Percentiles rank a stretch among this genome's conserved stretches.
These are phyloP conservation scores for Shiraia bambusicola DNA, from an alignment of 2,329 filamentous ascomycete species.

Conservation along the genomic window DNA sequence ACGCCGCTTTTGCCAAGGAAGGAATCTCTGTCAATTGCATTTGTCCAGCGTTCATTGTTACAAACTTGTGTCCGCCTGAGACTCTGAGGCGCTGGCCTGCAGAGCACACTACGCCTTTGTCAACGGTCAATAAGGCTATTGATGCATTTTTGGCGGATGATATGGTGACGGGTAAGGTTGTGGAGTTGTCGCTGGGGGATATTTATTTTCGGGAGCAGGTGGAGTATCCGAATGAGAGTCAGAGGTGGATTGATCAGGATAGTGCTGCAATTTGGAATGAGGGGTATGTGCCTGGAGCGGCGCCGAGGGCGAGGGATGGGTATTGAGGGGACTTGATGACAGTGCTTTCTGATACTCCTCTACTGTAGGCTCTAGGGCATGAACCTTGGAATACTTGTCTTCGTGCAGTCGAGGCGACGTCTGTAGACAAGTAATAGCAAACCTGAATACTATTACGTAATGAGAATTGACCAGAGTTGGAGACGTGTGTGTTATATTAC, in stretches of 20 bases:
- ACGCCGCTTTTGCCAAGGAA: conserved; percentile 35
- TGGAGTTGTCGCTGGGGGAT: conserved; percentile 46
- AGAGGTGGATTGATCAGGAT: conserved; percentile 41
- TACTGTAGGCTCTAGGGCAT: conserved; percentile 44
- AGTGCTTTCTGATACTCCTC: conserved; percentile 42
- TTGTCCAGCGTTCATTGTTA: conserved; percentile 45
- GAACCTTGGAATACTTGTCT: conserved; percentile 51
- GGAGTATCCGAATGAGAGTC: conserved; percentile 45
- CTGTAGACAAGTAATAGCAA: no score
- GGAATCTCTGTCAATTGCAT: conserved; percentile 46
- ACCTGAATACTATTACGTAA: no score
- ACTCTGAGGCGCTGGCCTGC: conserved; percentile 41
- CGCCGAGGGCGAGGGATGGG: conserved; percentile 24
- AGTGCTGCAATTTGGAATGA: conserved; percentile 37
- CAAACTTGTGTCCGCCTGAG: conserved; percentile 43
- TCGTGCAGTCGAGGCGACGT: conserved; percentile 51
- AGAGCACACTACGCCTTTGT: conserved; percentile 46
- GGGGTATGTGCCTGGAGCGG: conserved; percentile 23
- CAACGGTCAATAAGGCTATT: conserved; percentile 45
- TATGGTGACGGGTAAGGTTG: conserved; percentile 42
- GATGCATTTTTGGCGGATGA: conserved; percentile 40
- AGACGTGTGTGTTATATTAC: background rate
- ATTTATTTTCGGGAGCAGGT: conserved; percentile 45
- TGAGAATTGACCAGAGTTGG: no score
- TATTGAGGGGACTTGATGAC: conserved; percentile 30